These are phyloP conservation scores for Penicillium fuscoglaucum DNA, from an alignment of 2,329 filamentous ascomycete species.

Conservation along the genomic window DNA sequence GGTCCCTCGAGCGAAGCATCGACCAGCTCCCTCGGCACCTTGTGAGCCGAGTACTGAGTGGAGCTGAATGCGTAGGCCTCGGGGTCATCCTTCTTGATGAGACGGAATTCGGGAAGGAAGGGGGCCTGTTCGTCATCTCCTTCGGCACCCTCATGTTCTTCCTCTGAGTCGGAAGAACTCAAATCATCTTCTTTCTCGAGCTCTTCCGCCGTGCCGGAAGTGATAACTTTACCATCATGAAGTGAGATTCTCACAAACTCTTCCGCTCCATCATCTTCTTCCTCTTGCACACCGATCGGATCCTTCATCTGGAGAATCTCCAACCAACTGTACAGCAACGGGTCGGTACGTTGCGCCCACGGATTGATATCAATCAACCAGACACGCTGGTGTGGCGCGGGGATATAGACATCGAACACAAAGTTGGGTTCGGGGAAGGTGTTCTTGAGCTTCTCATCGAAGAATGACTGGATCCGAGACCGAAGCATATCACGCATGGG, in stretches of 20 bases:
- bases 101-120: slow-evolving; percentile 72
- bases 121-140: slow-evolving; percentile 53
- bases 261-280: slow-evolving; percentile 32
- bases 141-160: slow-evolving; percentile 48
- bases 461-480: slow-evolving; percentile 72
- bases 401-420: slow-evolving; percentile 89
- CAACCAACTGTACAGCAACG: slow-evolving; percentile 83
- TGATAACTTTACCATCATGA: slow-evolving; percentile 23
- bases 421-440: slow-evolving; percentile 84
- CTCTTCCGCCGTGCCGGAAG: slow-evolving; percentile 22
- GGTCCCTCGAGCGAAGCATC: slow-evolving; percentile 65
- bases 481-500: slow-evolving; percentile 66
- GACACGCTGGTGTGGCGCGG: slow-evolving; percentile 70
- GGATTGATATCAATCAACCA: slow-evolving; percentile 94
- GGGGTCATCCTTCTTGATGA: slow-evolving; percentile 81
- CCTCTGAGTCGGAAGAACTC: slow-evolving; percentile 30
- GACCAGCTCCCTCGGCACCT: slow-evolving; percentile 90
- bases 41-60: slow-evolving; percentile 90
- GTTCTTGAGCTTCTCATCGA: slow-evolving; percentile 68
- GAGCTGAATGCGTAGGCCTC: slow-evolving; percentile 84
- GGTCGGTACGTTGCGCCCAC: slow-evolving; percentile 87
- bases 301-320: slow-evolving; percentile 73
- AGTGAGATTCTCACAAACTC: slow-evolving; percentile 40
- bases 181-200: slow-evolving; percentile 32
- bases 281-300: slow-evolving; percentile 41